Evolutionary conservation across 306 rosid genomes (phyloP), one percentile per base, ranked within the genome.

Genomic region (Biancaea sappan): DNA sequence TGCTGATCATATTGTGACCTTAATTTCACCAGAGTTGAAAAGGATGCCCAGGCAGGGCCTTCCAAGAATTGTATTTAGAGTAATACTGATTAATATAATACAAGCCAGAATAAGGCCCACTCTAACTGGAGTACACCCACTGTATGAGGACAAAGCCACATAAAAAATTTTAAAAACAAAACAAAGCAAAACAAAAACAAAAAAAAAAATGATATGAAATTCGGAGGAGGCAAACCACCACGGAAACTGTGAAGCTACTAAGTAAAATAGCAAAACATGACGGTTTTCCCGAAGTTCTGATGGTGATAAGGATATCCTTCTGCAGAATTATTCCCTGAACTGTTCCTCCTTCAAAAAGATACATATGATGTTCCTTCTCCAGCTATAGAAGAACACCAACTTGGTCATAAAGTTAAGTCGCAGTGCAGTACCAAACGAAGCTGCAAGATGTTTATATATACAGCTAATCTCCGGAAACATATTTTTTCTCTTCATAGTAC

Each of bases 401-500:
- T 69, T 78, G 47, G 69, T 72, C 76, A 81, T 43, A 59, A 48
- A 73, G 78, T 52, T 61, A 58, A 76, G 78, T 48, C 50, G n/a
- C 53, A 46, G 40, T 50, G 65, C 78, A 66, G 59, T 29, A 68
- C 50, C 69, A 53, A 25, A 71, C 80, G 71, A 80, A 47, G 46
- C 38, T 40, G 58, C 75, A 57, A 14, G 16, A 71, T 19, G 25
- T 69, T 48, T 79, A 79, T 70, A 59, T 24, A 44, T 57, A 31
- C 24, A 31, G 38, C 88, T 90, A 95, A 53, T 95, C 98, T 77
- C 99, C 99, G 22, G 89, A 77, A 10, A 95, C 89, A 34, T 83
- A 86, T 48, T 80, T 82, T 85, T 89, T 95, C 69, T 89, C 90
- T 61, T 88, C 92, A 38, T 95, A 95, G 85, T 95, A 95, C 76